These are phyloP conservation scores for Kodamaea laetipori DNA, from an alignment of 805 yeast genomes.

Conservation along the genomic window DNA sequence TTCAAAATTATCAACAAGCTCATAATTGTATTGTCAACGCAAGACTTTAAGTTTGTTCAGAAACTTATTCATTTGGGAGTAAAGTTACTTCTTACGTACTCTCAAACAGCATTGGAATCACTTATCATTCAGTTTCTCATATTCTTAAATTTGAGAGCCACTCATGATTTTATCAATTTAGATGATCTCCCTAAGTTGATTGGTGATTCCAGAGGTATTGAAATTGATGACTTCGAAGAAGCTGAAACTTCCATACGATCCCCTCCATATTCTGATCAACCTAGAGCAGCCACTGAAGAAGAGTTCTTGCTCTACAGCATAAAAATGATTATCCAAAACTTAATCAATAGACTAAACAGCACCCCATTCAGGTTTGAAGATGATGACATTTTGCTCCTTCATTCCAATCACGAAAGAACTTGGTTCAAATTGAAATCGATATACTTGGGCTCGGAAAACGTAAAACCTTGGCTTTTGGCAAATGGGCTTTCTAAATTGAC, in stretches of 20 bases:
- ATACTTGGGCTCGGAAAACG: conserved; percentile 20
- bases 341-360: conserved; percentile 20
- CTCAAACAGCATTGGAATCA: conserved; percentile 43
- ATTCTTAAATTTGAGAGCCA: conserved; percentile 46
- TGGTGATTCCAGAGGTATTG: conserved; percentile 22
- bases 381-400: conserved; percentile 17
- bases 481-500: conserved; percentile 38
- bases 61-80: conserved; percentile 43
- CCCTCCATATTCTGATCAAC: conserved; percentile 1
- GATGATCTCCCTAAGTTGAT: conserved; percentile 24
- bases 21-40: conserved; percentile 43
- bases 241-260: conserved; percentile 15
- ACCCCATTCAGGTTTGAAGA: conserved; percentile 15
- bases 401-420: conserved; percentile 4
- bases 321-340: conserved; percentile 25
- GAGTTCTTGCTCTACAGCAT: conserved; percentile 21
- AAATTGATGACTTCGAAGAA: conserved; percentile 8
- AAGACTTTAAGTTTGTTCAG: conserved; percentile 40
- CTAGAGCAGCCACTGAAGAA: conserved; percentile 7
- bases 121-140: conserved; percentile 46
- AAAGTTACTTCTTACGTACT: conserved; percentile 33
- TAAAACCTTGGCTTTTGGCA: conserved; percentile 44
- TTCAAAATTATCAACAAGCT: conserved; percentile 50
- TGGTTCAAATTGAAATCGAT: conserved; percentile 33
- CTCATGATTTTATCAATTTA: conserved; percentile 39